Evolutionary conservation across 345 rosid species (phyloP).

Genomic region (Odontarrhena argentea): DNA sequence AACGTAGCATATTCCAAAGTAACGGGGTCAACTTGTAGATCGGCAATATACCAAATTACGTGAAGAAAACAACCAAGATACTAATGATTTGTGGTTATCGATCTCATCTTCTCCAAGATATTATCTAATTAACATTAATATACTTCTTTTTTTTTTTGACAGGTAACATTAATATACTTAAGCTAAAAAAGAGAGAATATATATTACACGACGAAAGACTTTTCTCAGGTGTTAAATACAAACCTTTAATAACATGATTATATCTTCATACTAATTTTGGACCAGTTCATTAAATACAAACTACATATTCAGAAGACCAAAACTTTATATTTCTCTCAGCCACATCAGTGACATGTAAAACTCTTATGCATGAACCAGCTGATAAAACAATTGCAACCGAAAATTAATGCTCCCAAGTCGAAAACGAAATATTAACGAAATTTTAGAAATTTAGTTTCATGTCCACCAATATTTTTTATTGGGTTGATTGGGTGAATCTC

Average conservation of each 20-base stretch:
- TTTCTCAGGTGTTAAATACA: conserved; percentile 7
- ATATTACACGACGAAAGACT: conserved; percentile 2
- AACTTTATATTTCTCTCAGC: background rate
- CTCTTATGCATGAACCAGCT: background rate
- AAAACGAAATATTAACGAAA: no score
- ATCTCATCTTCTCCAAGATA: conserved; percentile 17
- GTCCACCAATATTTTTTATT: no score
- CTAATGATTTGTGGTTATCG: conserved; percentile 24
- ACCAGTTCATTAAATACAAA: background rate
- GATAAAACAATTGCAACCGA: background rate
- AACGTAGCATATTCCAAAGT: conserved; percentile 32
- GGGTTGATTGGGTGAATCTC: no score
- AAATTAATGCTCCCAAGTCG: no score
- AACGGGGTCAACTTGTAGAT: conserved; percentile 38
- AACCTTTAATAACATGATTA: conserved; percentile 1
- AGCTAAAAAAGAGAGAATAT: no score
- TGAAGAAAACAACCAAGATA: conserved; percentile 26
- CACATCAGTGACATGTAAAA: background rate
- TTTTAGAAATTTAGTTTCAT: no score
- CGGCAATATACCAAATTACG: conserved; percentile 13
- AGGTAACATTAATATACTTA: conserved; percentile 8
- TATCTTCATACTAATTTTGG: conserved; percentile 1
- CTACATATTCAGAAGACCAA: conserved; percentile 2
- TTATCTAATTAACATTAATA: conserved; percentile 14
- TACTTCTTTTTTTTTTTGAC: no score